Base-by-base conservation (phyloP, 306 rosid species). In the Delonix regia region DNA sequence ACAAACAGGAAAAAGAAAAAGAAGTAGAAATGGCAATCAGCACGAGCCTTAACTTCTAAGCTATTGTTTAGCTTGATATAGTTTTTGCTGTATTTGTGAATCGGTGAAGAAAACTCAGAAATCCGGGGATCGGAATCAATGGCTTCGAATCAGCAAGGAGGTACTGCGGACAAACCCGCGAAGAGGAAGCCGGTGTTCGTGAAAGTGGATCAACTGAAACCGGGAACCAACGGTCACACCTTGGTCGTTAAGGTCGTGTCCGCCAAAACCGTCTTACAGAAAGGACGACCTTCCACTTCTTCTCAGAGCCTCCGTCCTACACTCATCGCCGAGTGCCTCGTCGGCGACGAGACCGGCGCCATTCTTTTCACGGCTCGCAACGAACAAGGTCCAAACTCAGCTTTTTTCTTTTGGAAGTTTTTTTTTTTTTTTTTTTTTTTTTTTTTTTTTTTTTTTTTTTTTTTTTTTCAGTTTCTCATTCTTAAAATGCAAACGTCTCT, bases 171-270 rank as follows among this genome's bases (percentile, higher is more conserved):
- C 19, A 86, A 77, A 79, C 88, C 87, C 4, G 89, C 82, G 0
- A 87, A 89, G 78, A 81, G 94, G 55, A 91, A 91, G 79, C 98
- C 97, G 0, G 89, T 91, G 38, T 93, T 93, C 89, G 83, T 81
- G 22, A 91, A 91, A 83, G 88, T 93, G 70, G 97, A 89, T 59
- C 88, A 89, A 74, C 91, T 93, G 51, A 87, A 86, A 53, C 98
- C 98, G 4, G 98, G 92, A 25, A 89, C 97, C 33, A 82, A 75
- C 76, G 98, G 98, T 57, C 98, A 93, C 84, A 93, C 92, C n/a
- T 81, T 93, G 71, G 83, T 83, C 27, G 91, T 79, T 11, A 93
- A 86, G 91, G 97, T 93, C 14, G 62, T 90, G 22, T 79, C 82
- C 62, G 64, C 91, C 42, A 82, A 83, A 80, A 87, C 90, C 1